Evolutionary conservation across 1,284 basidiomycete genomes (phyloP), one percentile per base, ranked within the genome.

Genomic region (Volvariella volvacea): DNA sequence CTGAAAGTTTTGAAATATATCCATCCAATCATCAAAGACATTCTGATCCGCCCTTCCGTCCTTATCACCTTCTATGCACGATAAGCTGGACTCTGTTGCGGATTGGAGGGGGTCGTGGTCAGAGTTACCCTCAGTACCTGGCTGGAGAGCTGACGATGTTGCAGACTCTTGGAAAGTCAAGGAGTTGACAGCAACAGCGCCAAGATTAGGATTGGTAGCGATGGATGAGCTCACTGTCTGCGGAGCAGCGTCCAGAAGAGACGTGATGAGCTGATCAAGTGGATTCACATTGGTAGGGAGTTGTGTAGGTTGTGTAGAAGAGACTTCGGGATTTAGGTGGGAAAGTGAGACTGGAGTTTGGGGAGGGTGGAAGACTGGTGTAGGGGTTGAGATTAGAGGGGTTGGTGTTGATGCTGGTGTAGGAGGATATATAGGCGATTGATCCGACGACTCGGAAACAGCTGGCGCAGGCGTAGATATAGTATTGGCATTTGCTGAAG

Each of bases 21-120:
- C 66, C 56, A 78, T 63, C 76, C 76, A 78, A 37, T 64, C 69
- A 48, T 77, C 69, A 41, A 75, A 65, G 12, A 68, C 52, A n/a
- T 60, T 50, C 42, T 66, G 61, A 50, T 76, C 6, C 32, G 6
- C 25, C 25, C 6, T 12, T 6, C 12, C 25, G 25, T 28, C 25
- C 6, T 28, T 28, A 12, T 6, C 25, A 12, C 25, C 6, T 28
- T 28, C 25, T 12, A 28, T 28, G 12, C 12, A 6, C n/a, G n/a
- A n/a, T 6, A 28, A 28, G 15, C 19, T 19, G 40, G 21, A 19
- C 22, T 15, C 4, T 17, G 25, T n/a, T 10, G 16, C 21, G 8
- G 9, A 28, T 34, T 22, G 22, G 19, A 12, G 33, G 16, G 14
- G n/a, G 17, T 40, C n/a, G n/a, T n/a, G n/a, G n/a, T n/a, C n/a